Conservation (phyloP, 2,329 filamentous ascomycete genomes). For the Aureobasidium sp. region DNA sequence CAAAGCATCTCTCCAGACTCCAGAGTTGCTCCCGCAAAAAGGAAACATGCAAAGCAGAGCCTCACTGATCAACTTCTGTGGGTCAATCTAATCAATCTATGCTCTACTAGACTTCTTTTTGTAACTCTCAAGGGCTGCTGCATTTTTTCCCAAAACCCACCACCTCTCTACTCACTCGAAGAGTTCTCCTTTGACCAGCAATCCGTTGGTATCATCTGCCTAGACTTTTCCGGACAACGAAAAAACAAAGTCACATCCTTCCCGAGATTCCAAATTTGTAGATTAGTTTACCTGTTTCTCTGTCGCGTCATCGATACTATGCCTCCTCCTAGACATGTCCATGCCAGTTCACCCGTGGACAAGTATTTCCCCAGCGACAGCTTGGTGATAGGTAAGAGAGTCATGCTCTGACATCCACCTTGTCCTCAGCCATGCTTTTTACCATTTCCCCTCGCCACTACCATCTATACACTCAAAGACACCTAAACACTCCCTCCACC, state of each 20-base stretch:
- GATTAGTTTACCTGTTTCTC: background rate
- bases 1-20: too few species aligned
- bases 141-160: too few species aligned
- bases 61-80: background rate
- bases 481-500: background rate
- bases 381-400: background rate
- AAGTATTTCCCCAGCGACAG: constrained; percentile 2
- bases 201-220: too few species aligned
- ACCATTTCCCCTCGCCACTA: background rate
- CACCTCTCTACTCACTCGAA: too few species aligned
- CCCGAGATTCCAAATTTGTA: background rate
- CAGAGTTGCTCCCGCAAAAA: background rate
- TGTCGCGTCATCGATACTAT: background rate
- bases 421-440: background rate
- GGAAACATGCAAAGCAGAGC: background rate
- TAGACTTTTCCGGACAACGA: too few species aligned
- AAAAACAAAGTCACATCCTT: too few species aligned
- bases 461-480: too few species aligned
- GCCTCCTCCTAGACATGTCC: background rate
- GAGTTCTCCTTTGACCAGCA: too few species aligned
- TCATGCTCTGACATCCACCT: background rate
- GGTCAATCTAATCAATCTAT: background rate
- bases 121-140: background rate
- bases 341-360: background rate
- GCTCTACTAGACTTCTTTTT: background rate